Conservation (phyloP, 2,329 filamentous ascomycete genomes). For the Aspergillus vadensis region DNA sequence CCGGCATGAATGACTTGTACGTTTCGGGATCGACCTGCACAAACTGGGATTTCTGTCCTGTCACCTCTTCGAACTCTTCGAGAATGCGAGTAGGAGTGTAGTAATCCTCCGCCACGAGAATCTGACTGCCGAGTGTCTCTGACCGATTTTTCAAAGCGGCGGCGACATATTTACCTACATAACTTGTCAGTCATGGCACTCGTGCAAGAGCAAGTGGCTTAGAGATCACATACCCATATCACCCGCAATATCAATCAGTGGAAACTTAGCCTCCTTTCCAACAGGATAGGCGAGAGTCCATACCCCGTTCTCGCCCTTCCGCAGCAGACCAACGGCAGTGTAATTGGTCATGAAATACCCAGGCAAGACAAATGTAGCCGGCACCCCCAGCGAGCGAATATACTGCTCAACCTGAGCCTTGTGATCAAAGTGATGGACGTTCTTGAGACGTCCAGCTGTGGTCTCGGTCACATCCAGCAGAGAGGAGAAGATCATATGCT, state of each 20-base stretch:
- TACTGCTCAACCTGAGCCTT: slow-evolving; percentile 45
- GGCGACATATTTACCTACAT: slow-evolving; percentile 29
- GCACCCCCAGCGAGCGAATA: slow-evolving; percentile 35
- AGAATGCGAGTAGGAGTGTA: slow-evolving; percentile 46
- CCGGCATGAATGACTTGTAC: slow-evolving; percentile 28
- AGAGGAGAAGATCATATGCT: slow-evolving; percentile 46
- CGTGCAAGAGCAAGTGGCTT: no score
- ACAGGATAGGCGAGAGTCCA: slow-evolving; percentile 30
- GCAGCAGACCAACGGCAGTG: slow-evolving; percentile 23
- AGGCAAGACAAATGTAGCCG: slow-evolving; percentile 45
- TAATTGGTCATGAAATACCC: slow-evolving; percentile 51
- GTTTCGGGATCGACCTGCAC: slow-evolving; percentile 25
- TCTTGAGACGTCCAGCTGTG: slow-evolving; percentile 36
- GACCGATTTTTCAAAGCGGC: slow-evolving; percentile 43
- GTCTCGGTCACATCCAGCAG: slow-evolving; percentile 34
- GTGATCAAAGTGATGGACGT: slow-evolving; percentile 44
- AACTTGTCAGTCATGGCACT: neutral
- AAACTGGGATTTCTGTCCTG: slow-evolving; percentile 40
- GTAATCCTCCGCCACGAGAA: slow-evolving; percentile 49
- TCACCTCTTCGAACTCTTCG: slow-evolving; percentile 41
- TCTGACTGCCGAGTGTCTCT: slow-evolving; percentile 46
- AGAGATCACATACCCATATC: slow-evolving; percentile 16
- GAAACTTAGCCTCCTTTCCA: slow-evolving; percentile 37
- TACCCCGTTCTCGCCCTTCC: slow-evolving; percentile 29
- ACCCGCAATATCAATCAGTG: slow-evolving; percentile 47